These are phyloP conservation scores for Globisporangium paddicum DNA, from an alignment of 352 stramenopile species.

Conservation along the genomic window DNA sequence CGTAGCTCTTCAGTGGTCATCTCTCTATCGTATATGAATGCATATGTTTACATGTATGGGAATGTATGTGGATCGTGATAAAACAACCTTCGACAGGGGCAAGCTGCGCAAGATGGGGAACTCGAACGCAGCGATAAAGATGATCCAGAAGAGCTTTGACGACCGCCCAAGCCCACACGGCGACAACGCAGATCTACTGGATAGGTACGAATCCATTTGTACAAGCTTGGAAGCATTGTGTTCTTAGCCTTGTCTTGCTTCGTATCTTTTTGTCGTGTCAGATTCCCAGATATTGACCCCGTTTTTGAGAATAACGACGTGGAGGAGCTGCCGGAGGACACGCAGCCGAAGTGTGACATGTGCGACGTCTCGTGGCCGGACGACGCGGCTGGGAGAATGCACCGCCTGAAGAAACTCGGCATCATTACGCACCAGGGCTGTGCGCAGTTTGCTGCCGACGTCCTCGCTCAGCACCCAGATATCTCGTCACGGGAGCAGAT, in stretches of 20 bases:
- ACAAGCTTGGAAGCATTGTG: neutral
- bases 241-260: neutral
- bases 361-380: conserved; percentile 84
- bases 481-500: conserved; percentile 55
- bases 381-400: conserved; percentile 51
- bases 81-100: conserved; percentile 24
- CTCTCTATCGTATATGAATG: neutral
- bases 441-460: conserved; percentile 67
- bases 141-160: conserved; percentile 69
- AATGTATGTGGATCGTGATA: neutral
- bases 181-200: conserved; percentile 40
- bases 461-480: conserved; percentile 50
- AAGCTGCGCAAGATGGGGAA: conserved; percentile 65
- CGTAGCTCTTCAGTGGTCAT: neutral
- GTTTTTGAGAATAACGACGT: conserved; percentile 67
- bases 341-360: conserved; percentile 55
- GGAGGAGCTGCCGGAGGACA: conserved; percentile 32
- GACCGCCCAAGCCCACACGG: conserved; percentile 39
- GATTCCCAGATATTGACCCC: conserved; percentile 57
- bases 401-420: conserved; percentile 35
- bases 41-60: neutral
- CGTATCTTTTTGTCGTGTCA: neutral
- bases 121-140: conserved; percentile 62
- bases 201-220: conserved; percentile 19
- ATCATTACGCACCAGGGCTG: conserved; percentile 73